A percentile compares a stretch with the other conserved stretches of the same genome.
These are phyloP conservation scores for Cutaneotrichosporon sp. DNA, from an alignment of 1,284 basidiomycete genomes.

Conservation along the genomic window DNA sequence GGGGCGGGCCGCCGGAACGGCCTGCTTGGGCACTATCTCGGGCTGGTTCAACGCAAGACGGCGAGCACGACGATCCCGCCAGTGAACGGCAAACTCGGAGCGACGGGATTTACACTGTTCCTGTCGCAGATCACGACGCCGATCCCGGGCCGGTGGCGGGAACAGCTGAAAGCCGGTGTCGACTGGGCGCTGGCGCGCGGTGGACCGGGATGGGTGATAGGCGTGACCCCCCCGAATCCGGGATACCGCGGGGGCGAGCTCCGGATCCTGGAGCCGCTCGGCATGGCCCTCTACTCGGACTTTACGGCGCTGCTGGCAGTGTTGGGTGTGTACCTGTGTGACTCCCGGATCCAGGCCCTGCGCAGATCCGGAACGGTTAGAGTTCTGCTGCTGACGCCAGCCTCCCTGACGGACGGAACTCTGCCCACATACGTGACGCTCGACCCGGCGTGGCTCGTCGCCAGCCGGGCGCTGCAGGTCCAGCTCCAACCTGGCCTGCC, in stretches of 20 bases:
- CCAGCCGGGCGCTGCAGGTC: slow-evolving; percentile 16
- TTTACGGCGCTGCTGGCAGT: slow-evolving; percentile 12
- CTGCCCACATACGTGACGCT: slow-evolving; percentile 6
- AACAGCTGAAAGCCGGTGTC: slow-evolving; percentile 9
- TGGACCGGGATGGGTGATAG: slow-evolving; percentile 12
- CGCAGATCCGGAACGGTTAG: too few relatives aligned
- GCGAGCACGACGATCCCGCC: background rate
- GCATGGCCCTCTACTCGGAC: slow-evolving; percentile 12
- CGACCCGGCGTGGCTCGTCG: slow-evolving; percentile 13
- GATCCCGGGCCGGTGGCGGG: slow-evolving; percentile 11
- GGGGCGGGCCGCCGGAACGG: background rate
- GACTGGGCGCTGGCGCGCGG: slow-evolving; percentile 14
- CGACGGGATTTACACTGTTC: slow-evolving; percentile 7
- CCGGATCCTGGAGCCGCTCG: slow-evolving; percentile 7
- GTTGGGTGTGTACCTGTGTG: slow-evolving; percentile 1
- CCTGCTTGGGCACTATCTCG: slow-evolving; percentile 7
- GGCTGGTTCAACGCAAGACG: slow-evolving; percentile 2
- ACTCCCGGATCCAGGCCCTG: too few relatives aligned
- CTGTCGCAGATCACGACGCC: slow-evolving; percentile 10
- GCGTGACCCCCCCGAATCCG: slow-evolving; percentile 10
- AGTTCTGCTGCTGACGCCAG: background rate
- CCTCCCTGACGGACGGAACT: slow-evolving; percentile 8
- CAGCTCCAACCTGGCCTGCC: slow-evolving; percentile 5
- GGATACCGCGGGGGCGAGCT: slow-evolving; percentile 4
- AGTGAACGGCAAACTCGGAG: slow-evolving; percentile 7